Conservation (phyloP, 1,284 basidiomycete species). For the Laetiporus sulphureus region DNA sequence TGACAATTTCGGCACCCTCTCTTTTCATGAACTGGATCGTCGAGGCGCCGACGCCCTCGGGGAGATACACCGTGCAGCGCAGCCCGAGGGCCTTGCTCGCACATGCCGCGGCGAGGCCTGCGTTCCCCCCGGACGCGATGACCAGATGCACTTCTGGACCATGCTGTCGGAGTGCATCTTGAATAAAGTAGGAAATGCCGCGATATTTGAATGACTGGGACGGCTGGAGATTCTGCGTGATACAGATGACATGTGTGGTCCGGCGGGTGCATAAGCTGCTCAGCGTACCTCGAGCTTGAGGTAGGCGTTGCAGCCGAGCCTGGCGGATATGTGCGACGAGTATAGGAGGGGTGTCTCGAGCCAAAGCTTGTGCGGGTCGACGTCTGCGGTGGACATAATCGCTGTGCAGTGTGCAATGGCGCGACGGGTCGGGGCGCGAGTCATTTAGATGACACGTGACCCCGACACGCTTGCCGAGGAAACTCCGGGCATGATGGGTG, state of each 20-base stretch:
- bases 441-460: no score
- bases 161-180: conserved; percentile 39
- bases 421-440: not conserved
- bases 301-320: conserved; percentile 46
- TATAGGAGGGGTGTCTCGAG: conserved; percentile 55
- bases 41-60: conserved; percentile 39
- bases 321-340: conserved; percentile 48
- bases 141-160: conserved; percentile 52
- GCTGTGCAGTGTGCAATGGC: not conserved
- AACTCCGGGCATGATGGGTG: no score
- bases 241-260: not conserved
- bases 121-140: conserved; percentile 69
- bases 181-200: conserved; percentile 57
- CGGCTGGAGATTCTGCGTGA: conserved; percentile 61
- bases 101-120: conserved; percentile 63
- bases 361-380: conserved; percentile 33
- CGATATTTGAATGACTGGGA: conserved; percentile 72
- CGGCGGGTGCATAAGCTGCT: not conserved
- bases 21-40: conserved; percentile 44
- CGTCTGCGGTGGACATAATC: conserved; percentile 2
- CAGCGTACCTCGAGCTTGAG: conserved; percentile 58
- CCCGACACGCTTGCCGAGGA: no score
- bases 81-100: conserved; percentile 47
- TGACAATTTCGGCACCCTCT: conserved; percentile 48
- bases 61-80: conserved; percentile 61